Base-by-base conservation (phyloP, 208 protist genomes). In the Wallacemonas sp. region DNA sequence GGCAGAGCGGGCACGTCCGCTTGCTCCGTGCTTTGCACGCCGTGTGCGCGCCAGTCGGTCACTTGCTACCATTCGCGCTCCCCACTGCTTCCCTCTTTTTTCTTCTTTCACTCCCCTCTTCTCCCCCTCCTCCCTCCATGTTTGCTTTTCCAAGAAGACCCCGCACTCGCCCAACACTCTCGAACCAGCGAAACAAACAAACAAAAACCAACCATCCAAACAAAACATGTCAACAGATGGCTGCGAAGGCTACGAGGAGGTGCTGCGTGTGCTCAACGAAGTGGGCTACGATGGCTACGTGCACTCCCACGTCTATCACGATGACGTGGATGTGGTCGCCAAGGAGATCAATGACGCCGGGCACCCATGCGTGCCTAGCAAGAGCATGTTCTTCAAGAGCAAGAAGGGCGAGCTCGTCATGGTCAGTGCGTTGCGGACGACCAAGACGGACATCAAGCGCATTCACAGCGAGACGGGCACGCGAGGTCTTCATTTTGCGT, bases 331-430 rank as follows among this genome's bases (percentile, higher is more conserved):
- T 44, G 78, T 76, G 65, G 84, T 89, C 11, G 87, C 89, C 38
- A 81, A 89, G 63, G 83, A 79, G 20, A 84, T 81, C 64, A 74
- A 79, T 61, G 81, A 88, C 33, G 88, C 88, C 70, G 72, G 55
- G 23, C 57, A 46, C 41, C 69, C 78, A 7, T 84, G 76, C 65
- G 54, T 71, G 32, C 84, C 81, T 54, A 88, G 83, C 42, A 95
- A 93, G 76, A 94, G 83, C 50, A 82, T 97, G 61, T 97, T 97
- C 59, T 70, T 97, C 26, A 97, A 95, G 82, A 86, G 86, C 74
- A 95, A 94, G 77, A 97, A 97, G 79, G 76, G 74, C 29, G 87
- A 94, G 57, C 66, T 97, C 22, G 87, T 95, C 20, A 71, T 97
- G 42, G 75, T 87, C 20, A 84, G 82, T 7, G 86, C 92, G 10